phyloP scores from a whole-genome alignment of 176 grass and related monocot genomes.

The Thalia dealbata region DNA sequence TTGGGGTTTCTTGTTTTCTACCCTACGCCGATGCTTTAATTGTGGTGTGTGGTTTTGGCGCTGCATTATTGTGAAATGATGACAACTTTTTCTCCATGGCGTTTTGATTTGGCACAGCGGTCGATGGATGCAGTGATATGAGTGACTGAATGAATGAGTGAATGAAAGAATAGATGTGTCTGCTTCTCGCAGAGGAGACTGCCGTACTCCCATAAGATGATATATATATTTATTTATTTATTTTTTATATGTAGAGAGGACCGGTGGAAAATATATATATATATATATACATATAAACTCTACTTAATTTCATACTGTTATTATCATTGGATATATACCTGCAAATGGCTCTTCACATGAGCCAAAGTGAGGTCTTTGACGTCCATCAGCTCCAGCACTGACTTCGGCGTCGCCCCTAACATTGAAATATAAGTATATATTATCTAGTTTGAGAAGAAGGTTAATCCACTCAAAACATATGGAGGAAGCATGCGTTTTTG shows the following conservation, averaged over 20 bases:
- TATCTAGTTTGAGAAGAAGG: background rate
- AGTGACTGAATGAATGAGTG: slow-evolving; percentile 10
- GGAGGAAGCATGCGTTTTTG: too few species aligned
- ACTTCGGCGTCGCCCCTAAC: slow-evolving; percentile 89
- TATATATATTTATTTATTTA: too few species aligned
- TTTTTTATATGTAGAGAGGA: background rate
- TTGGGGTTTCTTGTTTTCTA: background rate
- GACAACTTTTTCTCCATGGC: slow-evolving; percentile 36
- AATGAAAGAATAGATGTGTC: slow-evolving; percentile 11
- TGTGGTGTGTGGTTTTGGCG: background rate
- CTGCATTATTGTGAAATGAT: slow-evolving; percentile 51
- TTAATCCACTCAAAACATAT: background rate
- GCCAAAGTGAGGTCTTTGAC: slow-evolving; percentile 99
- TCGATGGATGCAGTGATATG: slow-evolving; percentile 33
- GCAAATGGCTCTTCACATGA: slow-evolving; percentile 99
- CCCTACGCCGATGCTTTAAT: slow-evolving; percentile 15
- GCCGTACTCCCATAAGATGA: slow-evolving; percentile 3
- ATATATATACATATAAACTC: background rate
- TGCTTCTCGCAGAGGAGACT: slow-evolving; percentile 14
- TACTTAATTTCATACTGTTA: too few species aligned
- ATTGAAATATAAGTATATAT: background rate
- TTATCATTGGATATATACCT: slow-evolving; percentile 38
- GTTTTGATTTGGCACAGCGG: slow-evolving; percentile 15
- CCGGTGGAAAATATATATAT: background rate
- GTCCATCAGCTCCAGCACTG: slow-evolving; percentile 98